Percentiles rank a stretch among this genome's conserved stretches.
Conservation (phyloP, 805 yeast species). For the Candida nonsorbophila region DNA sequence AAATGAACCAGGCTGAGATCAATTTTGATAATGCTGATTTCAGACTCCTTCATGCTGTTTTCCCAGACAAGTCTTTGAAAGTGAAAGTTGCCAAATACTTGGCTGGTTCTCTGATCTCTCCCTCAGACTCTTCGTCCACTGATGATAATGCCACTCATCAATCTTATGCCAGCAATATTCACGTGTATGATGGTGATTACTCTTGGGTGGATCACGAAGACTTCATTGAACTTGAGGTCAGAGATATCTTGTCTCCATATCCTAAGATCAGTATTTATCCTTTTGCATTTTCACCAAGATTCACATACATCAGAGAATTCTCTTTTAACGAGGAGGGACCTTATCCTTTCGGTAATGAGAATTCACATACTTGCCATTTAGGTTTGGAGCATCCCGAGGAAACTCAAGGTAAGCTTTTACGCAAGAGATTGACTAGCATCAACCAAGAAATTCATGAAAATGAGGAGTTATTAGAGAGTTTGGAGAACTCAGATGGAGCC, state of each 20-base stretch:
- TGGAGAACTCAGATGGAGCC: conserved; percentile 10
- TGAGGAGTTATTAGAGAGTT: conserved; percentile 15
- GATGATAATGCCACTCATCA: background rate
- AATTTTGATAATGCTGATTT: conserved; percentile 66
- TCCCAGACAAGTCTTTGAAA: conserved; percentile 47
- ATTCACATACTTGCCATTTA: conserved; percentile 62
- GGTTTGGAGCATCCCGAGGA: conserved; percentile 50
- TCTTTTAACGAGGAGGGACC: conserved; percentile 35
- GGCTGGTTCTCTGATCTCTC: conserved; percentile 2
- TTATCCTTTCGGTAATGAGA: conserved; percentile 58
- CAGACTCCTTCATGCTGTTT: conserved; percentile 58
- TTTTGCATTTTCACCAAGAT: conserved; percentile 49
- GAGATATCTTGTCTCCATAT: conserved; percentile 31
- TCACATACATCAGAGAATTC: conserved; percentile 56
- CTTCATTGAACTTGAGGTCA: conserved; percentile 61
- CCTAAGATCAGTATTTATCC: conserved; percentile 45
- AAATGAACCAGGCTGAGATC: conserved; percentile 63
- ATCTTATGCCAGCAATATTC: conserved; percentile 9
- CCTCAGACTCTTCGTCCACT: too few species aligned
- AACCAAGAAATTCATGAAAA: conserved; percentile 22
- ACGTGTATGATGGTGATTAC: conserved; percentile 22
- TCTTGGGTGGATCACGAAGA: conserved; percentile 77
- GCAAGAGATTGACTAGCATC: conserved; percentile 11
- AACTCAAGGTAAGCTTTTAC: conserved; percentile 45
- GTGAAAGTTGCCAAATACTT: conserved; percentile 11